These are phyloP conservation scores for Wallacemonas sp. DNA, from an alignment of 208 protist genomes.

Conservation along the genomic window DNA sequence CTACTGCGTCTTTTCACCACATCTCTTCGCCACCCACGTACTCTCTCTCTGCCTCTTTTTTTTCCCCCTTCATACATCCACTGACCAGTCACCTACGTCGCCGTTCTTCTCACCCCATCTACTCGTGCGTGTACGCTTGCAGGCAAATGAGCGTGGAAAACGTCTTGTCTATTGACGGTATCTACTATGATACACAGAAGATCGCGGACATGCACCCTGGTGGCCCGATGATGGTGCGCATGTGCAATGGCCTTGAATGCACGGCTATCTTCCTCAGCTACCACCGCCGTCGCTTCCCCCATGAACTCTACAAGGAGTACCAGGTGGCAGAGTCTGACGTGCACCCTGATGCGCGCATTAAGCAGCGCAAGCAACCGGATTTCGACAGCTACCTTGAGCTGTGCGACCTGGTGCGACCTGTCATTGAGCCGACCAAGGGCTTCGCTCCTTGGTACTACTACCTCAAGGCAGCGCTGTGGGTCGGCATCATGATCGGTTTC, in stretches of 20 bases:
- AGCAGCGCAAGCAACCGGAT: conserved; percentile 40
- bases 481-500: conserved; percentile 48
- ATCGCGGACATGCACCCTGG: conserved; percentile 63
- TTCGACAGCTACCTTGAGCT: conserved; percentile 72
- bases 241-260: conserved; percentile 72
- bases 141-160: conserved; percentile 27
- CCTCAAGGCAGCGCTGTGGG: conserved; percentile 57
- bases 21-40: too few relatives aligned
- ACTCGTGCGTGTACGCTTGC: too few relatives aligned
- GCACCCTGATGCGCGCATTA: conserved; percentile 31
- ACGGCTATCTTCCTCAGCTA: conserved; percentile 72
- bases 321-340: conserved; percentile 50
- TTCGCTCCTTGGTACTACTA: conserved; percentile 83
- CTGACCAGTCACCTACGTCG: too few relatives aligned
- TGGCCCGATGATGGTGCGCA: conserved; percentile 63
- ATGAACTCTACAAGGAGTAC: conserved; percentile 55
- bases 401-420: conserved; percentile 41
- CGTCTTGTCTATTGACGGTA: conserved; percentile 69
- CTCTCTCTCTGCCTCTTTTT: not conserved
- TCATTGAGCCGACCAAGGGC: conserved; percentile 55
- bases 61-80: conserved; percentile 1
- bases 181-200: conserved; percentile 77
- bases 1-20: too few relatives aligned
- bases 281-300: conserved; percentile 76
- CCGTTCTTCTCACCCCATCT: too few relatives aligned